A percentile compares a stretch with the other conserved stretches of the same genome.
These are phyloP conservation scores for Cynanchum wilfordii DNA, from an alignment of 257 asterid species.

Conservation along the genomic window DNA sequence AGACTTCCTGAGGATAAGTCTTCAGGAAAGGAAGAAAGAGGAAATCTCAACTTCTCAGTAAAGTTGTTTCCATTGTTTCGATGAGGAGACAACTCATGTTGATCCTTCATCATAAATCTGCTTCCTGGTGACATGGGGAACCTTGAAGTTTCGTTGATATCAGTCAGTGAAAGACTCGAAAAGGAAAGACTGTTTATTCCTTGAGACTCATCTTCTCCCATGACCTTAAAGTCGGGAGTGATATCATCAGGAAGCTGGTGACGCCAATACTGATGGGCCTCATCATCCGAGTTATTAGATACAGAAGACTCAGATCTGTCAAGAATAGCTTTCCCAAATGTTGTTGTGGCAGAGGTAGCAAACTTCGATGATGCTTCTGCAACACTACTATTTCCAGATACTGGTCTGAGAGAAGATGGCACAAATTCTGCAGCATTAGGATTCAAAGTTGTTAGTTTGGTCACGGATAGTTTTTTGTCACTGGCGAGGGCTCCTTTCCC, in stretches of 20 bases:
- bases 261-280: slow-evolving; percentile 76
- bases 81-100: slow-evolving; percentile 43
- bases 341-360: slow-evolving; percentile 26
- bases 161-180: slow-evolving; percentile 53
- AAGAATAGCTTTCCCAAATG: slow-evolving; percentile 56
- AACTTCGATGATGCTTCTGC: slow-evolving; percentile 42
- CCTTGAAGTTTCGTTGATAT: slow-evolving; percentile 39
- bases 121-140: slow-evolving; percentile 39
- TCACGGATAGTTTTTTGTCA: slow-evolving; percentile 44
- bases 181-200: slow-evolving; percentile 56
- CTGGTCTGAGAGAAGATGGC: slow-evolving; percentile 67
- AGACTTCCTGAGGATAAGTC: slow-evolving; percentile 53
- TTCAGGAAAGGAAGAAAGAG: slow-evolving; percentile 50
- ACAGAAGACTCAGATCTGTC: slow-evolving; percentile 67
- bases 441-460: slow-evolving; percentile 57
- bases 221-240: slow-evolving; percentile 70
- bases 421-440: slow-evolving; percentile 92
- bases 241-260: slow-evolving; percentile 93
- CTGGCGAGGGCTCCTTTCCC: slow-evolving; percentile 61
- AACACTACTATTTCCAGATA: slow-evolving; percentile 30
- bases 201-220: slow-evolving; percentile 58
- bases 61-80: slow-evolving; percentile 34
- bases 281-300: slow-evolving; percentile 79
- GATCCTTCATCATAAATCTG: slow-evolving; percentile 46
- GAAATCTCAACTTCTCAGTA: slow-evolving; percentile 42